Percentiles rank a stretch among this genome's conserved stretches.
These are phyloP conservation scores for Gelatoporia subvermispora DNA, from an alignment of 768 basidiomycete species.

Conservation along the genomic window DNA sequence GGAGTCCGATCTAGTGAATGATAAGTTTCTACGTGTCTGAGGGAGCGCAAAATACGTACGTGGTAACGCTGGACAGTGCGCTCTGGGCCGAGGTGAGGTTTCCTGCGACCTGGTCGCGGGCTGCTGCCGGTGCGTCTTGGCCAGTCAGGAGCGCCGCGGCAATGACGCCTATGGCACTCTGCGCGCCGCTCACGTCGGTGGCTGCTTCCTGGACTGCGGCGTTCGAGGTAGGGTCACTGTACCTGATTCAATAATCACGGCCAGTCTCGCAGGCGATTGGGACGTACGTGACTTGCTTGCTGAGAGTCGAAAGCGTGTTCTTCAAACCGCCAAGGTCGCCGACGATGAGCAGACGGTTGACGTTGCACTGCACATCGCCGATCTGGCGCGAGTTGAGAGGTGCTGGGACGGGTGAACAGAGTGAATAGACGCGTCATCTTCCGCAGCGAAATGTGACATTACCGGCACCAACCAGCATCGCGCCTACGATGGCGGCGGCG, in stretches of 20 bases:
- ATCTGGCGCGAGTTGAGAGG: constrained; percentile 19
- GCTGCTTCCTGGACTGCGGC: constrained; percentile 1
- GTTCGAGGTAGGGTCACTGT: constrained; percentile 4
- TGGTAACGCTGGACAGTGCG: no score
- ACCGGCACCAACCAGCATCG: no score
- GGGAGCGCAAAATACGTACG: background rate
- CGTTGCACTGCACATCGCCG: constrained; percentile 29
- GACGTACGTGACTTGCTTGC: constrained; percentile 10
- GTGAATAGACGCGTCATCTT: no score
- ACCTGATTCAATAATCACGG: background rate
- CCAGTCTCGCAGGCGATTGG: no score
- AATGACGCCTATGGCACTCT: constrained; percentile 16
- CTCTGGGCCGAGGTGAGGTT: constrained; percentile 9
- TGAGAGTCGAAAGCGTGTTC: constrained; percentile 16
- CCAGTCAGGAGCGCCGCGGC: constrained; percentile 19
- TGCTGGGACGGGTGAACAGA: no score
- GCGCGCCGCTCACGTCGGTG: constrained; percentile 9
- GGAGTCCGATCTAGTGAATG: constrained; percentile 8
- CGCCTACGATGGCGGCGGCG: no score
- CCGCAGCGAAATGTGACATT: no score
- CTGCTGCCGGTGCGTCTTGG: constrained; percentile 18
- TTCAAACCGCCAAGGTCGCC: constrained; percentile 17
- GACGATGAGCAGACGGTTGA: constrained; percentile 28
- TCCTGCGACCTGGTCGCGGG: constrained; percentile 16
- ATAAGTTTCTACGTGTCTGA: background rate